These are phyloP conservation scores for Amauroascus verrucosus DNA, from an alignment of 2,329 filamentous ascomycete species.

Conservation along the genomic window DNA sequence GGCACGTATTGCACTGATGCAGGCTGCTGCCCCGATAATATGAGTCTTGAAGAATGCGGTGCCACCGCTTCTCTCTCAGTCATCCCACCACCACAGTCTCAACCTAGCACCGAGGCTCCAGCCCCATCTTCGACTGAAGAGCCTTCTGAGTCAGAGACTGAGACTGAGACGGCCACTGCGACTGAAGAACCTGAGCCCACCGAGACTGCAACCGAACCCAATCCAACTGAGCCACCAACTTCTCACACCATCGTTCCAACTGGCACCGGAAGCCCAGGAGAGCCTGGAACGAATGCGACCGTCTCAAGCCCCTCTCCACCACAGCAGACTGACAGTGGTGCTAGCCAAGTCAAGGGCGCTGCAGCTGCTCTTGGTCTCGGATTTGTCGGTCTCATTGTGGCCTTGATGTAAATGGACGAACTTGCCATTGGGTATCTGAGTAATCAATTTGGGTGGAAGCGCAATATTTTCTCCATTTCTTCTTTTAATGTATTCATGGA, in stretches of 20 bases:
- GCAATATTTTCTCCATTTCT: no score
- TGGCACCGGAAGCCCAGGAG: conserved; percentile 3
- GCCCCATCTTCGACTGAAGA: neutral
- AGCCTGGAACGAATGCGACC: conserved; percentile 5
- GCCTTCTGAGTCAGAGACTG: neutral
- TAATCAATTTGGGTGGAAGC: no score
- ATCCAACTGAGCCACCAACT: neutral
- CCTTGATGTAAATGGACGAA: neutral
- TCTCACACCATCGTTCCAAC: conserved; percentile 3
- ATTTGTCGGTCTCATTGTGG: neutral
- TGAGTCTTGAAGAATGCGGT: conserved; percentile 12
- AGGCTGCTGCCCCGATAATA: conserved; percentile 8
- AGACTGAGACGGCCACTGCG: neutral
- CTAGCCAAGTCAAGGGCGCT: conserved; percentile 6
- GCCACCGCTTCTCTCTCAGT: conserved; percentile 5
- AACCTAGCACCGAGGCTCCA: neutral
- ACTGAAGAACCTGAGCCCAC: neutral
- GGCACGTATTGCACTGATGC: conserved; percentile 11
- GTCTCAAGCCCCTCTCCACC: conserved; percentile 5
- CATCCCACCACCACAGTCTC: conserved; percentile 1
- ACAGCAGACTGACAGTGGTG: conserved; percentile 5
- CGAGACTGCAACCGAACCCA: neutral
- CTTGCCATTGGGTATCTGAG: no score
- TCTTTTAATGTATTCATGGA: neutral
- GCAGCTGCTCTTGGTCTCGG: conserved; percentile 9